Conservation (phyloP, 2,329 filamentous ascomycete genomes). For the Aspergillus flavus region DNA sequence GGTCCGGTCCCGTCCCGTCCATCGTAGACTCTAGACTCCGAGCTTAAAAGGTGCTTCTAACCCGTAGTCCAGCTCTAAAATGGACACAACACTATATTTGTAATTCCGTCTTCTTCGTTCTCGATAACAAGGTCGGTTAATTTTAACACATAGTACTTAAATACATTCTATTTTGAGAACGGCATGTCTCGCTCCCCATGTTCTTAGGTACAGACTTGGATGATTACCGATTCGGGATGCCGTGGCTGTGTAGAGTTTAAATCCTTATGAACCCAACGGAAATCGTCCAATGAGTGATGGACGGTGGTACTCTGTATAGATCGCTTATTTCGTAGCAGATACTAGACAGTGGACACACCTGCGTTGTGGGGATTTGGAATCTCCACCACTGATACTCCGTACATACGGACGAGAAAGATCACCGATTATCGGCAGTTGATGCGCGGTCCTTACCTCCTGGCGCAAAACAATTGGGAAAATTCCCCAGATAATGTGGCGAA, state of each 20-base stretch:
- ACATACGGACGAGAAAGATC: not conserved
- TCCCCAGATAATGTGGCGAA: too few species aligned
- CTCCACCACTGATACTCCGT: not conserved
- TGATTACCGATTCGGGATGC: constrained; percentile 12
- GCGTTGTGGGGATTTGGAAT: not conserved
- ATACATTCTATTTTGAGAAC: too few species aligned
- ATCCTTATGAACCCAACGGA: not conserved
- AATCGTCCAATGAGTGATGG: not conserved
- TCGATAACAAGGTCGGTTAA: too few species aligned
- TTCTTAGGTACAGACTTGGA: not conserved
- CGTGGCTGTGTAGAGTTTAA: not conserved
- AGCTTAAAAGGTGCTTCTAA: too few species aligned
- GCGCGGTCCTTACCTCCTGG: not conserved
- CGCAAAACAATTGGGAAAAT: too few species aligned
- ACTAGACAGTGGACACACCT: not conserved
- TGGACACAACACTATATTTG: too few species aligned
- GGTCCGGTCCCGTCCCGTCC: too few species aligned
- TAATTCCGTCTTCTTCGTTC: too few species aligned
- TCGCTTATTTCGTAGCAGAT: not conserved
- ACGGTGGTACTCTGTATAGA: not conserved
- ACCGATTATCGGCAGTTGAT: constrained; percentile 9
- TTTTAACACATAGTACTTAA: too few species aligned
- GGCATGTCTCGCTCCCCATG: too few species aligned
- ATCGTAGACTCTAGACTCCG: too few species aligned
- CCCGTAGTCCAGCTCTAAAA: too few species aligned